Percentiles rank a stretch among this genome's conserved stretches.
These are phyloP conservation scores for Saccharomyces kudriavzevii DNA, from an alignment of 805 yeast genomes.

Conservation along the genomic window DNA sequence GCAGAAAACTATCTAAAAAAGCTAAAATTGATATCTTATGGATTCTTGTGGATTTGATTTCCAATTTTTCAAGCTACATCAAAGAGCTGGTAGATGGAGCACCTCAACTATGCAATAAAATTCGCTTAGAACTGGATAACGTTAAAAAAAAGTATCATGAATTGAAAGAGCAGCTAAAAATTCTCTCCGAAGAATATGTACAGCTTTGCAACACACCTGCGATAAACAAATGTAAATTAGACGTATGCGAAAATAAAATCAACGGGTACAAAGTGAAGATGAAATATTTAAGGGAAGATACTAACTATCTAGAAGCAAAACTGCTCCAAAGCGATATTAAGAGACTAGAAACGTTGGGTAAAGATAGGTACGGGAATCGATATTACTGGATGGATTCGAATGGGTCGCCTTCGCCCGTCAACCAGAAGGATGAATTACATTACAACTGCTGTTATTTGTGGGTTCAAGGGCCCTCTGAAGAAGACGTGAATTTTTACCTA, in stretches of 20 bases:
- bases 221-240: constrained; percentile 9
- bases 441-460: constrained; percentile 78
- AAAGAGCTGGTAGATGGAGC: constrained; percentile 19
- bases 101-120: constrained; percentile 3
- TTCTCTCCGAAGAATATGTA: constrained; percentile 4
- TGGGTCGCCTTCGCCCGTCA: constrained; percentile 37
- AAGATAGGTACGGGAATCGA: constrained; percentile 71
- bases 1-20: constrained; percentile 39
- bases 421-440: constrained; percentile 42
- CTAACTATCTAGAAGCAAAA: constrained; percentile 46
- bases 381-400: constrained; percentile 93
- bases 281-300: constrained; percentile 39
- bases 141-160: background rate
- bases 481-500: constrained; percentile 33
- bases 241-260: constrained; percentile 10
- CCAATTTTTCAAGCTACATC: constrained; percentile 21
- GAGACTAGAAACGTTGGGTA: constrained; percentile 64
- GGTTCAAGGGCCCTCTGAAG: constrained; percentile 80
- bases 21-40: constrained; percentile 49
- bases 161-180: background rate
- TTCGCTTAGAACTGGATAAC: background rate
- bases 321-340: constrained; percentile 66
- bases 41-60: constrained; percentile 52
- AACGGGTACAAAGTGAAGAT: constrained; percentile 17
- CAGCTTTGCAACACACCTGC: background rate